phyloP scores from a whole-genome alignment of 192 early-diverging fungal genomes.

The Coemansia aciculifera region DNA sequence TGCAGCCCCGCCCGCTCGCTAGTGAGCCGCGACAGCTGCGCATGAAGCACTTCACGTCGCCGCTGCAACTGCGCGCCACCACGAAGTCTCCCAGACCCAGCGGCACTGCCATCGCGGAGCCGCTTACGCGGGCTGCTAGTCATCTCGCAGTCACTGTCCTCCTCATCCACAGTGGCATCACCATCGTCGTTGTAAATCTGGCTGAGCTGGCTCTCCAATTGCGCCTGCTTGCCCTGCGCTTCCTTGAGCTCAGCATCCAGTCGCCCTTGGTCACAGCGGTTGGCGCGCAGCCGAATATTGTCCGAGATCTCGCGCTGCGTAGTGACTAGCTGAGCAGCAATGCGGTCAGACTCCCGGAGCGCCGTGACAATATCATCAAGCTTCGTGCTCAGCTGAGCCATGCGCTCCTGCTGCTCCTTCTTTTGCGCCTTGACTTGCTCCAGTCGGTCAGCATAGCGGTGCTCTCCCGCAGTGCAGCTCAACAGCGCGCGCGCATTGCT shows the following conservation, averaged over 20 bases:
- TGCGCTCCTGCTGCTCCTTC: conserved; percentile 41
- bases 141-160: conserved; percentile 19
- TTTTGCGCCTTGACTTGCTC: conserved; percentile 36
- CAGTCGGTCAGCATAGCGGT: conserved; percentile 29
- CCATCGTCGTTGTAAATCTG: conserved; percentile 28
- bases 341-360: conserved; percentile 49
- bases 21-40: conserved; percentile 40
- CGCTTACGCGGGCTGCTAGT: conserved; percentile 28
- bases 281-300: conserved; percentile 35
- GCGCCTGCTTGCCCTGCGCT: conserved; percentile 32
- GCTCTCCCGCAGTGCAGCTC: conserved; percentile 22
- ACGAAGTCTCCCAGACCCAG: conserved; percentile 14
- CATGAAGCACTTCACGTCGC: conserved; percentile 40
- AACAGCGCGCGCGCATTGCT: conserved; percentile 25
- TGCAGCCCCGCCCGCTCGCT: conserved; percentile 56
- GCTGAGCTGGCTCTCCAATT: conserved; percentile 35
- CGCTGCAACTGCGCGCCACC: conserved; percentile 36
- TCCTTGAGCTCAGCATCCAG: conserved; percentile 44
- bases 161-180: background rate
- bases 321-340: conserved; percentile 42
- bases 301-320: conserved; percentile 47
- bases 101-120: conserved; percentile 10
- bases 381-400: conserved; percentile 29
- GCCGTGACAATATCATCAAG: conserved; percentile 52
- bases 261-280: conserved; percentile 36